Conservation (phyloP, 768 basidiomycete genomes). For the Auricularia cornea region DNA sequence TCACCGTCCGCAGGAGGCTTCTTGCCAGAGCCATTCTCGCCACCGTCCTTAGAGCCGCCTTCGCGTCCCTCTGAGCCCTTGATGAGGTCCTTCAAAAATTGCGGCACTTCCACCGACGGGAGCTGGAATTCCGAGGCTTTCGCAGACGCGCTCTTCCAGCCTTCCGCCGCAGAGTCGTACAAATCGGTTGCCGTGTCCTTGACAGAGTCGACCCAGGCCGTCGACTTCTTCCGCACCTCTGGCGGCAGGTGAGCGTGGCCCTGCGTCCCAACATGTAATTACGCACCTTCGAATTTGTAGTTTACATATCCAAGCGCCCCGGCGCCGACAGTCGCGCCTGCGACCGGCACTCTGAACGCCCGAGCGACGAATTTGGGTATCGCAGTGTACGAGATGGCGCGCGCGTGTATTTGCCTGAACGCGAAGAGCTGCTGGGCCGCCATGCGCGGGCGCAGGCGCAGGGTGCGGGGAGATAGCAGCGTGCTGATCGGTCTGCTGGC, state of each 20-base stretch:
- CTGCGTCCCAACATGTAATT: background rate
- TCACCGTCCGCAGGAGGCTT: slow-evolving; percentile 44
- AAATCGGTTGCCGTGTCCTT: slow-evolving; percentile 65
- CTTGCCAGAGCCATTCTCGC: slow-evolving; percentile 3
- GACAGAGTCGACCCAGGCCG: slow-evolving; percentile 54
- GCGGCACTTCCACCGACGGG: slow-evolving; percentile 42
- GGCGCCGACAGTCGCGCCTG: slow-evolving; percentile 82
- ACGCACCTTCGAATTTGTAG: slow-evolving; percentile 89
- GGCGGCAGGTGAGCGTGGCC: background rate
- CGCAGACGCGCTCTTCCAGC: slow-evolving; percentile 50
- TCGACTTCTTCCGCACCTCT: slow-evolving; percentile 69
- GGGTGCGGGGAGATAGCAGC: background rate
- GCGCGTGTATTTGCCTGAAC: slow-evolving; percentile 60
- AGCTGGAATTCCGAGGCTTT: slow-evolving; percentile 55
- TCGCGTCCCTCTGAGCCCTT: slow-evolving; percentile 22
- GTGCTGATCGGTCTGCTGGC: background rate
- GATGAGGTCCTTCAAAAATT: slow-evolving; percentile 65
- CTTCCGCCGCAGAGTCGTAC: slow-evolving; percentile 64
- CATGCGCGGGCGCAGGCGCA: background rate
- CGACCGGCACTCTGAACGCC: slow-evolving; percentile 82
- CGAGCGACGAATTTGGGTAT: slow-evolving; percentile 84
- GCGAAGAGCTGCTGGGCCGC: slow-evolving; percentile 7
- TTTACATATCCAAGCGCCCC: slow-evolving; percentile 92
- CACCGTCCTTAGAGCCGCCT: slow-evolving; percentile 26
- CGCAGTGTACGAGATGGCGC: slow-evolving; percentile 76